These are phyloP conservation scores for Venturiaceae sp. DNA, from an alignment of 2,329 filamentous ascomycete species.

Conservation along the genomic window DNA sequence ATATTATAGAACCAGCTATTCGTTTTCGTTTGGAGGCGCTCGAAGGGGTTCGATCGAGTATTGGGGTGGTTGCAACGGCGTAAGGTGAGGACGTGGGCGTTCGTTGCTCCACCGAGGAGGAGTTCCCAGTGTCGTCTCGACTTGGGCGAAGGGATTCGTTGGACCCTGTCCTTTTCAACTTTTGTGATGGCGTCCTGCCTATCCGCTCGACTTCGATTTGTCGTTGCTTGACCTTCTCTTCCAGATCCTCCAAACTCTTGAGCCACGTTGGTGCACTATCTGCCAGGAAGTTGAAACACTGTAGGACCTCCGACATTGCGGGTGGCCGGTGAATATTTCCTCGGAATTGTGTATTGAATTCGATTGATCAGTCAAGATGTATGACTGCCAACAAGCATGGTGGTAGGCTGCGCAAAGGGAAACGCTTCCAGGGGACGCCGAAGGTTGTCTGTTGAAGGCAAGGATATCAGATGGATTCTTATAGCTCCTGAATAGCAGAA, in stretches of 20 bases:
- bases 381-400: not conserved
- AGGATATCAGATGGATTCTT: not conserved
- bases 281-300: conserved; percentile 25
- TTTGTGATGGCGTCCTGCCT: conserved; percentile 17
- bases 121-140: conserved; percentile 10
- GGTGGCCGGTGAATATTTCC: conserved; percentile 6
- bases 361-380: not conserved
- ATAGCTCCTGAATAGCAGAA: not conserved
- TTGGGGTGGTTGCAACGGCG: conserved; percentile 5
- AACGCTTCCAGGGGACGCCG: not conserved
- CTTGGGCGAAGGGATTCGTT: conserved; percentile 23
- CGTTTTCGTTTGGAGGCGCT: conserved; percentile 24
- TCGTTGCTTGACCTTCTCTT: conserved; percentile 23
- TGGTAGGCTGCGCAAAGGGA: not conserved
- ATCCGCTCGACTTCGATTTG: conserved; percentile 18
- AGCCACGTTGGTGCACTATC: conserved; percentile 29
- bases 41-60: conserved; percentile 10
- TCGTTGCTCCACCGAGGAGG: conserved; percentile 11
- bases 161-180: conserved; percentile 23
- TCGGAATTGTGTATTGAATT: not conserved
- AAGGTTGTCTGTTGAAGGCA: not conserved
- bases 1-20: conserved; percentile 32
- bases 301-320: conserved; percentile 26
- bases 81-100: conserved; percentile 14
- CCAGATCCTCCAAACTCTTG: conserved; percentile 19